These are phyloP conservation scores for Mytilinidion resinicola DNA, from an alignment of 495 filamentous ascomycete genomes.

Conservation along the genomic window DNA sequence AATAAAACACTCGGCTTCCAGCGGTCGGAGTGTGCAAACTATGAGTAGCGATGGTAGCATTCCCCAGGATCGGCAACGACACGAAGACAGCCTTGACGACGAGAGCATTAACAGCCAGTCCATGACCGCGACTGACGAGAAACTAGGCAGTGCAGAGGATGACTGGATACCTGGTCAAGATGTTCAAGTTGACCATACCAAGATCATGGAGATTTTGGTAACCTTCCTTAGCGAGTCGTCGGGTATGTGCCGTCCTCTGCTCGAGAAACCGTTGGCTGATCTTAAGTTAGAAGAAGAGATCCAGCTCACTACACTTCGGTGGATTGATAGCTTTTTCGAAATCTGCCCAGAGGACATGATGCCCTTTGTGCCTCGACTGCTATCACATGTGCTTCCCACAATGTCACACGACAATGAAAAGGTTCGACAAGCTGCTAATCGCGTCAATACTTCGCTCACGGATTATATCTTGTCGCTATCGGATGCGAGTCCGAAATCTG, in stretches of 20 bases:
- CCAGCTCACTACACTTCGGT: conserved; percentile 80
- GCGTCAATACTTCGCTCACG: conserved; percentile 84
- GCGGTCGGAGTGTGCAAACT: conserved; percentile 42
- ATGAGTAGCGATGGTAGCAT: conserved; percentile 15
- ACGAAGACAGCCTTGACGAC: conserved; percentile 41
- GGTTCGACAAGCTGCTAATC: conserved; percentile 79
- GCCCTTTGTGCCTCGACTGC: conserved; percentile 81
- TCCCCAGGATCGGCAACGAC: conserved; percentile 11
- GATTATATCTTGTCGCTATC: conserved; percentile 86
- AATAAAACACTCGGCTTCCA: conserved; percentile 56
- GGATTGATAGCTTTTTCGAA: conserved; percentile 95
- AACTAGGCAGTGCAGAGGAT: conserved; percentile 66
- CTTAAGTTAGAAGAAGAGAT: conserved; percentile 69
- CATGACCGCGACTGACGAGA: conserved; percentile 51
- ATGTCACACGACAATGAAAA: conserved; percentile 86
- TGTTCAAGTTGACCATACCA: conserved; percentile 87
- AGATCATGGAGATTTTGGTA: conserved; percentile 86
- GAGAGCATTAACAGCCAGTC: conserved; percentile 36
- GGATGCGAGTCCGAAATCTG: conserved; percentile 57
- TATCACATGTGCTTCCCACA: conserved; percentile 87
- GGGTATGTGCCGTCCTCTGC: conserved; percentile 44
- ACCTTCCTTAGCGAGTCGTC: conserved; percentile 74
- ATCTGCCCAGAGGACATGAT: conserved; percentile 98
- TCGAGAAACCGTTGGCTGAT: conserved; percentile 1
- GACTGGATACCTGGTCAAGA: conserved; percentile 98